phyloP scores from a whole-genome alignment of 1,284 basidiomycete genomes.

The Ustilago xerochloae region DNA sequence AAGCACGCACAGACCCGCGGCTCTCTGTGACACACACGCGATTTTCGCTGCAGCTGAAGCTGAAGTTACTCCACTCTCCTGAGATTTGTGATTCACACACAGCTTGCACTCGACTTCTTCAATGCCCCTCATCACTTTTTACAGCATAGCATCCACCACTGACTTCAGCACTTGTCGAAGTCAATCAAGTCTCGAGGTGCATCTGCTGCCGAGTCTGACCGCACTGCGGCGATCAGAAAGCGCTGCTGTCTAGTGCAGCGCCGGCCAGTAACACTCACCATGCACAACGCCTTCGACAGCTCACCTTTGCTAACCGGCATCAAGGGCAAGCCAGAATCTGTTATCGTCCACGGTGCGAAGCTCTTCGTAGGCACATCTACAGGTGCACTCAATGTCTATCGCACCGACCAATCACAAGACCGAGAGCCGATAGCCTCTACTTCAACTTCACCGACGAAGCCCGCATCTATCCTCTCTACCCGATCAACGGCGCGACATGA shows the following conservation, averaged over 20 bases:
- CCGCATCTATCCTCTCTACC: slow-evolving; percentile 26
- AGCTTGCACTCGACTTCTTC: not conserved
- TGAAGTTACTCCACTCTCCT: slow-evolving; percentile 17
- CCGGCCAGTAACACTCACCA: slow-evolving; percentile 4
- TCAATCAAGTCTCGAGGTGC: too few relatives aligned
- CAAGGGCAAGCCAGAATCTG: slow-evolving; percentile 44
- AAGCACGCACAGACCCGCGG: slow-evolving; percentile 23
- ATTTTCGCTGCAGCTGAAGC: not conserved
- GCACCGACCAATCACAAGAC: slow-evolving; percentile 11
- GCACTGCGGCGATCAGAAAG: not conserved
- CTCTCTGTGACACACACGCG: too few relatives aligned
- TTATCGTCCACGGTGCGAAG: slow-evolving; percentile 51
- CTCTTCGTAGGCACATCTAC: slow-evolving; percentile 55
- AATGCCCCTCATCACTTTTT: not conserved
- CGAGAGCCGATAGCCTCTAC: slow-evolving; percentile 3
- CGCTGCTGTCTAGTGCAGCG: not conserved
- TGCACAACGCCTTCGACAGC: slow-evolving; percentile 55
- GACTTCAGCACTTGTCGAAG: too few relatives aligned
- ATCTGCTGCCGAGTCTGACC: not conserved
- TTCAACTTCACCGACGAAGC: slow-evolving; percentile 18
- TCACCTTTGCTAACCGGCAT: slow-evolving; percentile 39
- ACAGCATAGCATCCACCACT: not conserved
- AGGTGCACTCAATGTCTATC: slow-evolving; percentile 44
- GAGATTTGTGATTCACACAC: slow-evolving; percentile 10
- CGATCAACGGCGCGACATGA: not conserved